phyloP scores from a whole-genome alignment of 805 yeast genomes.

The Wickerhamiella siamensis region DNA sequence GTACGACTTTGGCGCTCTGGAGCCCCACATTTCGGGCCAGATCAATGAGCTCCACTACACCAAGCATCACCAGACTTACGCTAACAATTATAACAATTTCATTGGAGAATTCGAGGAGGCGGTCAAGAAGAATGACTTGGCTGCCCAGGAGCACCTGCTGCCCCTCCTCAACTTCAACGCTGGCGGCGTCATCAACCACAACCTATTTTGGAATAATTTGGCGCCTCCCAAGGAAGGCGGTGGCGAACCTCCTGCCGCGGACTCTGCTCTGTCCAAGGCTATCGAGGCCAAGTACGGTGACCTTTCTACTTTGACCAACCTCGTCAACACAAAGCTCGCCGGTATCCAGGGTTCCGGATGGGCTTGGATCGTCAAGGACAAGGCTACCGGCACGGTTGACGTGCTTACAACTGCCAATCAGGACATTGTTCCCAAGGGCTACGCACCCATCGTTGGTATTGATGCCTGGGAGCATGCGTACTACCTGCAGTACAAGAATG shows the following conservation, averaged over 20 bases:
- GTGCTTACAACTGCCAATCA: conserved; percentile 75
- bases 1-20: conserved; percentile 73
- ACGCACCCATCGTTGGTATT: conserved; percentile 69
- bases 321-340: conserved; percentile 59
- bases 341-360: conserved; percentile 93
- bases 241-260: conserved; percentile 45
- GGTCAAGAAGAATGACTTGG: conserved; percentile 40
- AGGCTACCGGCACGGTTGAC: conserved; percentile 52
- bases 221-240: conserved; percentile 68
- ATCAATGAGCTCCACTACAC: conserved; percentile 75
- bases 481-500: conserved; percentile 85
- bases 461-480: conserved; percentile 98
- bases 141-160: conserved; percentile 44
- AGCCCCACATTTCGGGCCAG: conserved; percentile 74
- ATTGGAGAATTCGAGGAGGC: conserved; percentile 62
- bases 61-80: conserved; percentile 88
- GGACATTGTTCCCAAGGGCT: conserved; percentile 62
- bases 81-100: conserved; percentile 69
- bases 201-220: conserved; percentile 75
- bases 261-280: conserved; percentile 44
- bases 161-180: conserved; percentile 79
- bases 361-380: conserved; percentile 81
- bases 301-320: conserved; percentile 47
- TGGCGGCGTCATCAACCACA: conserved; percentile 82
- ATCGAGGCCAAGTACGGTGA: conserved; percentile 55